Percentiles rank a stretch among this genome's conserved stretches.
phyloP scores from a whole-genome alignment of 768 basidiomycete genomes.

The Psilocybe sp. region DNA sequence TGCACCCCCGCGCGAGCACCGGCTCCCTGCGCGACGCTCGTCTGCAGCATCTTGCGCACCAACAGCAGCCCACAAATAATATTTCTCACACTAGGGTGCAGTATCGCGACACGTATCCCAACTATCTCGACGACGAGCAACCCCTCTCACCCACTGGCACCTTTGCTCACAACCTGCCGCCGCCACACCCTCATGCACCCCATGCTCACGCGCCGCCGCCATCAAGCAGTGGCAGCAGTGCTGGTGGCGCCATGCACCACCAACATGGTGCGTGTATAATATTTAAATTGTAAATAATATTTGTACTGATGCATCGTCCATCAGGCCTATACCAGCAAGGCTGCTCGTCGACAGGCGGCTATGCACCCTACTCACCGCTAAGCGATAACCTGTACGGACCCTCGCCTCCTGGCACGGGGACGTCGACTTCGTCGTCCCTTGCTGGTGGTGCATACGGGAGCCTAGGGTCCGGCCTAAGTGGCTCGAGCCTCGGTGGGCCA shows the following conservation, averaged over 20 bases:
- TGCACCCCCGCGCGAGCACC: conserved; percentile 44
- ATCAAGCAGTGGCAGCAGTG: too few relatives aligned
- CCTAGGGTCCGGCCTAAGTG: too few relatives aligned
- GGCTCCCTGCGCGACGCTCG: conserved; percentile 44
- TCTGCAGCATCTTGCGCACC: conserved; percentile 30
- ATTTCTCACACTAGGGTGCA: conserved; percentile 21
- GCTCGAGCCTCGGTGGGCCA: conserved; percentile 7
- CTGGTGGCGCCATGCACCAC: too few relatives aligned
- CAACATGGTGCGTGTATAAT: too few relatives aligned
- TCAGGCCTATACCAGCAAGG: conserved; percentile 41
- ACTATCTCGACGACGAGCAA: conserved; percentile 22
- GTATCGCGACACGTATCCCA: conserved; percentile 11
- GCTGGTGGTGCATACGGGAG: too few relatives aligned
- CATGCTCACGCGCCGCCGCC: too few relatives aligned
- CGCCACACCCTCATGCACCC: too few relatives aligned
- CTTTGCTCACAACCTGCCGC: too few relatives aligned
- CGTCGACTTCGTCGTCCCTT: conserved; percentile 51
- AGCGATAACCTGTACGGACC: conserved; percentile 54
- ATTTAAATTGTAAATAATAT: too few relatives aligned
- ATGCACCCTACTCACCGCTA: conserved; percentile 43
- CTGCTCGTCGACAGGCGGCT: conserved; percentile 25
- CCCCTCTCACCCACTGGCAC: too few relatives aligned
- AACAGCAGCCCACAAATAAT: conserved; percentile 37
- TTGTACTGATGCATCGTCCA: conserved; percentile 43
- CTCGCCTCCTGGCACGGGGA: conserved; percentile 61